Percentiles rank a stretch among this genome's conserved stretches.
Conservation (phyloP, 208 protist species). For the Leishmania tropica region DNA sequence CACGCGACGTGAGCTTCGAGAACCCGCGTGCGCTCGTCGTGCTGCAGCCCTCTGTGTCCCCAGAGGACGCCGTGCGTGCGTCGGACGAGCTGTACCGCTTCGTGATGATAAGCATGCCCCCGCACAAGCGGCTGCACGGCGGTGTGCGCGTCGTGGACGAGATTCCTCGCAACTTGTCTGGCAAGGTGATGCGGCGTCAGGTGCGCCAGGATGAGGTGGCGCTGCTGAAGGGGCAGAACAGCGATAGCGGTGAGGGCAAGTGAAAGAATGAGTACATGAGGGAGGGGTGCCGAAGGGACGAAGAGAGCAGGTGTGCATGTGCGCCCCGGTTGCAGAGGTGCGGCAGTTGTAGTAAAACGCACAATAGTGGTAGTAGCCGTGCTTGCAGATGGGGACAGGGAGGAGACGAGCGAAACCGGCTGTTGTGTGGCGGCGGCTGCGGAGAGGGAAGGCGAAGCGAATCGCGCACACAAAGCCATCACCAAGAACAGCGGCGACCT, state of each 20-base stretch:
- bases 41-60: slow-evolving; percentile 30
- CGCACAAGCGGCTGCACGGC: slow-evolving; percentile 80
- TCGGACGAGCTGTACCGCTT: slow-evolving; percentile 52
- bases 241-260: neutral
- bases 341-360: neutral
- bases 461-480: neutral
- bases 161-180: slow-evolving; percentile 82
- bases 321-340: neutral
- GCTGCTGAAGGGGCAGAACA: slow-evolving; percentile 34
- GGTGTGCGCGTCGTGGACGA: slow-evolving; percentile 64
- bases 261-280: neutral
- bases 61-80: slow-evolving; percentile 36
- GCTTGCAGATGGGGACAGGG: neutral
- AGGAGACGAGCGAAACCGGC: neutral
- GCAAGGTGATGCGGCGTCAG: slow-evolving; percentile 84
- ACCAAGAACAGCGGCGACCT: neutral
- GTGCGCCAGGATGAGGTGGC: slow-evolving; percentile 36
- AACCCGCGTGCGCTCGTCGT: slow-evolving; percentile 80
- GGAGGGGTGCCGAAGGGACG: neutral
- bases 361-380: neutral
- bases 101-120: slow-evolving; percentile 42
- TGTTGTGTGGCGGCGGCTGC: neutral
- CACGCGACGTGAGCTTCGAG: slow-evolving; percentile 53
- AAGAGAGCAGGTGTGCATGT: neutral
- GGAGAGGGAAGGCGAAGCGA: neutral